These are phyloP conservation scores for Daldinia decipiens DNA, from an alignment of 495 filamentous ascomycete species.

Conservation along the genomic window DNA sequence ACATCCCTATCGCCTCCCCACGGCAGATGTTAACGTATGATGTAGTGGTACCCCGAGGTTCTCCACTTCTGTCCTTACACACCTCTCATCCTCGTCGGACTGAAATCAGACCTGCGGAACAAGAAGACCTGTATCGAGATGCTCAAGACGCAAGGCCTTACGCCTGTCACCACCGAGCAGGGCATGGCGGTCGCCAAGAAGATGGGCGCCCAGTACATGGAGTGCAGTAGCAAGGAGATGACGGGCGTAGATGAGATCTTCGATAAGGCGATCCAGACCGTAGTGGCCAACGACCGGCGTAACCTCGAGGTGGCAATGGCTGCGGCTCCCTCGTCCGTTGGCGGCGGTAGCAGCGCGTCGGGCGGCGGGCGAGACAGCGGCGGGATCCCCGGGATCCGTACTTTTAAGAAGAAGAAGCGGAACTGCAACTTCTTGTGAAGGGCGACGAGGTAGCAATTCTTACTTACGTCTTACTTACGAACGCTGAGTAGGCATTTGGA, in stretches of 20 bases:
- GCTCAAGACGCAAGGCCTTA: constrained; percentile 96
- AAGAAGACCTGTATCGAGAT: constrained; percentile 97
- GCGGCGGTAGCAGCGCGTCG: constrained; percentile 18
- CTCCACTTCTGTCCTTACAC: constrained; percentile 98
- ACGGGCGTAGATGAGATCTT: constrained; percentile 95
- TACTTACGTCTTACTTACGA: not conserved
- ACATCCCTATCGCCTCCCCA: constrained; percentile 9
- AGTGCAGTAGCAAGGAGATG: constrained; percentile 99
- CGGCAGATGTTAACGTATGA: constrained; percentile 25
- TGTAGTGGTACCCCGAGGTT: constrained; percentile 99
- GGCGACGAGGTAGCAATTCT: constrained; percentile 14
- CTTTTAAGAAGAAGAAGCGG: constrained; percentile 69
- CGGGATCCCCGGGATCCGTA: constrained; percentile 49
- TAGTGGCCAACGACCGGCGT: constrained; percentile 74
- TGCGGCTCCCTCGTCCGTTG: constrained; percentile 41
- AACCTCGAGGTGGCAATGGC: constrained; percentile 55
- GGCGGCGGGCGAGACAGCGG: constrained; percentile 38
- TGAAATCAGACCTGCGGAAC: constrained; percentile 94
- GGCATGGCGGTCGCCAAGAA: constrained; percentile 84
- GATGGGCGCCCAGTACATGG: constrained; percentile 95
- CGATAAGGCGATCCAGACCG: constrained; percentile 84
- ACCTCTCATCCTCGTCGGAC: constrained; percentile 90
- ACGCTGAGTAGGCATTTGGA: not conserved
- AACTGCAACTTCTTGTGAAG: constrained; percentile 75
- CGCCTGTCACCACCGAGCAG: constrained; percentile 91